phyloP scores from a whole-genome alignment of 1,284 basidiomycete genomes.

The Hypsizygus ulmarius region DNA sequence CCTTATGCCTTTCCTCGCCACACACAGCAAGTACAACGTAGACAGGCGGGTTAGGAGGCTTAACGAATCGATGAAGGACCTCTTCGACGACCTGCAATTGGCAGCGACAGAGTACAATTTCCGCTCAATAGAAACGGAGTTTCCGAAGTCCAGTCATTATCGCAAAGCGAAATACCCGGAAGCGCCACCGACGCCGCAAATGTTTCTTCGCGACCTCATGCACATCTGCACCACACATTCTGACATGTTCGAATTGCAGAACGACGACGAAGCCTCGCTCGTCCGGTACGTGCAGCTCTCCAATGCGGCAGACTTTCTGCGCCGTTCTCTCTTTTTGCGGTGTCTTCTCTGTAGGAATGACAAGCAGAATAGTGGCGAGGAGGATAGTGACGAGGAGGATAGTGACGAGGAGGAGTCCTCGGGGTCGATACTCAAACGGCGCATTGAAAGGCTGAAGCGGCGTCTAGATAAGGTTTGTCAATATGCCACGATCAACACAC shows the following conservation, averaged over 20 bases:
- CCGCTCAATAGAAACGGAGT: background rate
- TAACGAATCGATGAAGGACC: background rate
- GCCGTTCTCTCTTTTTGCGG: too few relatives aligned
- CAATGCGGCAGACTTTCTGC: too few relatives aligned
- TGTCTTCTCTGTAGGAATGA: too few relatives aligned
- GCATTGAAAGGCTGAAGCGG: background rate
- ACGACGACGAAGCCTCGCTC: too few relatives aligned
- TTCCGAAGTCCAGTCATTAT: background rate
- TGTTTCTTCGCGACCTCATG: too few relatives aligned
- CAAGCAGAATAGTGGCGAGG: too few relatives aligned
- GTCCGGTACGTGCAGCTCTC: too few relatives aligned
- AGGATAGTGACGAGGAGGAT: too few relatives aligned
- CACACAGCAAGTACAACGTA: background rate
- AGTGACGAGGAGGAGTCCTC: too few relatives aligned
- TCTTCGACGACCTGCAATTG: background rate
- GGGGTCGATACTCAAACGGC: background rate
- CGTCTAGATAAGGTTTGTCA: constrained; percentile 1
- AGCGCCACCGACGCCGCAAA: background rate
- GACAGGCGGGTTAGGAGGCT: background rate
- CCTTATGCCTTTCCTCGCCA: background rate
- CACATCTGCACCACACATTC: too few relatives aligned
- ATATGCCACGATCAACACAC: background rate
- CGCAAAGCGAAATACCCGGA: background rate
- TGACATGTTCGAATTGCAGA: too few relatives aligned
- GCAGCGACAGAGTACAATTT: background rate